Evolutionary conservation across 1,139 yeast genomes (phyloP), one percentile per base, ranked within the genome.

Genomic region (Spathaspora sp.): DNA sequence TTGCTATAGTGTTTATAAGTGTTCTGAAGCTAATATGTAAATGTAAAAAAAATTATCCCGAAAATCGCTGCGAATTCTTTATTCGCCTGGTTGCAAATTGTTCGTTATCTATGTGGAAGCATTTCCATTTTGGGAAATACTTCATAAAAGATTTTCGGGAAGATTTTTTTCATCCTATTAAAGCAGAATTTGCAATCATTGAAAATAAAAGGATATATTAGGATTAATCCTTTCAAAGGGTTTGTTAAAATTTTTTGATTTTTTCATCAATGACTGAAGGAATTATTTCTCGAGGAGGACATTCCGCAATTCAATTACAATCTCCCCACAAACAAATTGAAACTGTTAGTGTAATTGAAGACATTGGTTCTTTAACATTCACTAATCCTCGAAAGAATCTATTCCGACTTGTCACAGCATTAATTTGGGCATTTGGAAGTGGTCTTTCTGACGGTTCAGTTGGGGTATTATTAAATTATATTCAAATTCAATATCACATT

Each of bases 391-490:
- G 75, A n/a, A 64, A 56, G 42, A 79, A 78, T 52, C 49, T 55
- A 33, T 70, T 70, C 65, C 62, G 85, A 45, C 61, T 79, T 10
- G 44, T 65, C 2, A 65, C 78, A 3, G 55, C 68, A 11, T 63
- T 74, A 33, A n/a, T 60, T 6, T 80, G 81, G 79, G 58, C 65
- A 9, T 58, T 74, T 37, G 52, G 65, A 7, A 45, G 52, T 37
- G 79, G 79, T 0, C 63, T 70, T 45, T 60, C 67, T 39, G 80
- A 76, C 55, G 77, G 78, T n/a, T 70, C 78, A 0, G 72, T 79
- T 1, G 81, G 81, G 39, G 78, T 78, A 2, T 54, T 76, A 27
- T 64, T 76, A 44, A 81, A 80, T 4, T 64, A 64, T 42, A 67
- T 76, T 8, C 78, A 76, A 49, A 55, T 53, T 6, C 61, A 64